Evolutionary conservation across 768 basidiomycete species (phyloP).

Genomic region (Suillus alpinus): DNA sequence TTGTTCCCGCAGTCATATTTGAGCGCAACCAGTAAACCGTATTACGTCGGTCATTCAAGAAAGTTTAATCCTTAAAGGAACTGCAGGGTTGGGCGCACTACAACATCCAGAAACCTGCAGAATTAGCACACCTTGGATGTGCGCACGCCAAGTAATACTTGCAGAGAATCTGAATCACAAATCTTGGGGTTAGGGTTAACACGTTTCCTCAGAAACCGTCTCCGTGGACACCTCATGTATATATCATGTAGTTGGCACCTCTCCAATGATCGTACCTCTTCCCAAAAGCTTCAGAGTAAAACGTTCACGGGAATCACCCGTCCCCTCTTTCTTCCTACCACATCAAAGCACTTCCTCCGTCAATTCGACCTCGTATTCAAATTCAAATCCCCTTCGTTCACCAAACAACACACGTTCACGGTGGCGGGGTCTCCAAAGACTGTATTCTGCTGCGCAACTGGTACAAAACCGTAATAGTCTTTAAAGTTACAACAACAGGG

Average conservation of each 20-base stretch:
- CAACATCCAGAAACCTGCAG: too few species aligned
- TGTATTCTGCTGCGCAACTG: conserved; percentile 36
- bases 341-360: background rate
- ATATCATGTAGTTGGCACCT: background rate
- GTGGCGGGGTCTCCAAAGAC: conserved; percentile 27
- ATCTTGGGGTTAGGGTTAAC: background rate
- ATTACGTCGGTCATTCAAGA: too few species aligned
- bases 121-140: too few species aligned
- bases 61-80: too few species aligned
- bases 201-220: background rate
- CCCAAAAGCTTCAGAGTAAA: background rate
- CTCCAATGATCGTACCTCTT: background rate
- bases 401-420: too few species aligned
- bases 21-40: too few species aligned
- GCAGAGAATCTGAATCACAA: too few species aligned
- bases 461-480: conserved; percentile 22
- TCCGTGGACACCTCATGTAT: background rate
- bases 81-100: too few species aligned
- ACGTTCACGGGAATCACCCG: background rate
- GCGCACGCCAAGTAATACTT: too few species aligned
- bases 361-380: background rate
- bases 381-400: background rate
- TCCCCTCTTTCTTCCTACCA: background rate
- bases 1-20: too few species aligned
- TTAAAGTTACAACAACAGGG: conserved; percentile 33